Evolutionary conservation across 257 asterid genomes (phyloP).

Genomic region (Solanum piurae): DNA sequence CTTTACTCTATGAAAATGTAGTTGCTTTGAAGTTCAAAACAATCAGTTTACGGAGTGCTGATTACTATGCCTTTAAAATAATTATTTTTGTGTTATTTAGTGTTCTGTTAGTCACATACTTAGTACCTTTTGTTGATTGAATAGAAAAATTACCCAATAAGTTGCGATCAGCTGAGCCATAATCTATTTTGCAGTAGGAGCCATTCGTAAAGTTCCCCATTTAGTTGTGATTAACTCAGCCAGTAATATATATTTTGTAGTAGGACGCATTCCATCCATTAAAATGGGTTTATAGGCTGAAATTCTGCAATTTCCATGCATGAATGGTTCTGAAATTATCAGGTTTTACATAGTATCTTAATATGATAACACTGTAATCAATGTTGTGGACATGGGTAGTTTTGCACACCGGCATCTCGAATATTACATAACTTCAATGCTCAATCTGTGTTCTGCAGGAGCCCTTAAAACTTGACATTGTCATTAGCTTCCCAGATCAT

Average conservation of each 20-base stretch:
- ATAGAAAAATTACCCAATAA: neutral
- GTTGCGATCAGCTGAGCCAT: neutral
- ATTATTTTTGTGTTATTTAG: neutral
- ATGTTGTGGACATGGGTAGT: neutral
- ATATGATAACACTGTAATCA: neutral
- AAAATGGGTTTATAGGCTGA: neutral
- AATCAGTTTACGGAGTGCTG: neutral
- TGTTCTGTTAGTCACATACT: neutral
- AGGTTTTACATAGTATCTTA: neutral
- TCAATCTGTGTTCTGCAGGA: conserved; percentile 34
- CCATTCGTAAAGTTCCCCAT: neutral
- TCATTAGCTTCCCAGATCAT: conserved; percentile 85
- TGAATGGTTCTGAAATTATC: neutral
- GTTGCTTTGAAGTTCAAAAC: neutral
- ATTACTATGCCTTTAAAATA: too few relatives aligned
- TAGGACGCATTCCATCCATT: neutral
- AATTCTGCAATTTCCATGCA: neutral
- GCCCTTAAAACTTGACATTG: conserved; percentile 68
- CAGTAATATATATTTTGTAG: neutral
- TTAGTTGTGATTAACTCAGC: neutral
- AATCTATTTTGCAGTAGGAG: neutral
- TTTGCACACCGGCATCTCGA: neutral
- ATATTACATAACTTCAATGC: neutral
- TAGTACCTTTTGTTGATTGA: neutral
- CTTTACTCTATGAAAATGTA: neutral